Evolutionary conservation across 2,329 filamentous ascomycete species (phyloP).

Genomic region (Samsoniella hepiali): DNA sequence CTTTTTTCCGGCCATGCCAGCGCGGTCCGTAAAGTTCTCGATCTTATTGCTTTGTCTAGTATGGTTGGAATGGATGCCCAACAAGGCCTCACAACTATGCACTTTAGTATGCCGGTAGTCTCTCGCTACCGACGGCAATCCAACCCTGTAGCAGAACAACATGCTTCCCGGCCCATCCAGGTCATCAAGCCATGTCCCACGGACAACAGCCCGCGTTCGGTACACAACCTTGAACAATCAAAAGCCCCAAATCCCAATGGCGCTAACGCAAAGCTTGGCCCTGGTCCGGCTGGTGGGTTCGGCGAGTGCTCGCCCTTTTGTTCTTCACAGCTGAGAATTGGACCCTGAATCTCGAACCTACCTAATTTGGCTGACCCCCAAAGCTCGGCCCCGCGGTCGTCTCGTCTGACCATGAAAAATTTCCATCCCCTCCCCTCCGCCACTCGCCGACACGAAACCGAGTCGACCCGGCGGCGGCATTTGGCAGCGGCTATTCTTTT

Average conservation of each 20-base stretch:
- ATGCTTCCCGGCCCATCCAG: neutral
- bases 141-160: neutral
- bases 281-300: neutral
- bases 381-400: neutral
- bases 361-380: neutral
- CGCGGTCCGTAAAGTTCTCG: neutral
- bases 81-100: neutral
- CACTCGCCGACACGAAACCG: neutral
- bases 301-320: neutral
- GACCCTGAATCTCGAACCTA: neutral
- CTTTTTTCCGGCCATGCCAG: neutral
- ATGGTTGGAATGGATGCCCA: neutral
- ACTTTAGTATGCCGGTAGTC: neutral
- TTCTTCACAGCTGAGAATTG: too few relatives aligned
- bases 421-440: neutral
- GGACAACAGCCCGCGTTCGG: neutral
- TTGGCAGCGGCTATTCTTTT: neutral
- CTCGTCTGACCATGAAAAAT: neutral
- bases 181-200: neutral
- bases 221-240: neutral
- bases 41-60: neutral
- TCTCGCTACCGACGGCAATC: neutral
- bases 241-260: too few relatives aligned
- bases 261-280: neutral
- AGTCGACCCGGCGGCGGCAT: too few relatives aligned